These are phyloP conservation scores for Aspergillus sp. DNA, from an alignment of 2,329 filamentous ascomycete genomes.

Conservation along the genomic window DNA sequence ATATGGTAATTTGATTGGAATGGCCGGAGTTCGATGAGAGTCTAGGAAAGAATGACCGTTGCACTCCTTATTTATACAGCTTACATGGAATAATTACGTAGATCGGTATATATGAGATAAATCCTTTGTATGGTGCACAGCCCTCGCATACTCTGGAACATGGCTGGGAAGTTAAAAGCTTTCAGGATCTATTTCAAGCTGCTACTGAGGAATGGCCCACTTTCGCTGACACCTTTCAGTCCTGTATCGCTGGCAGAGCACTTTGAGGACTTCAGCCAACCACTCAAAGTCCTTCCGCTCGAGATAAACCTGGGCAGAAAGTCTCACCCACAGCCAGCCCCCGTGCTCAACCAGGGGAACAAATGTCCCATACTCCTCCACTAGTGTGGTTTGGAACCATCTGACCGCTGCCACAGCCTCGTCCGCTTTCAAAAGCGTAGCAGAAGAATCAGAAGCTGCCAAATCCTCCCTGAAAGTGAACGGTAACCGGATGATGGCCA, in stretches of 20 bases:
- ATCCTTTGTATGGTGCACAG: too few species aligned
- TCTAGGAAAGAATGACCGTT: too few species aligned
- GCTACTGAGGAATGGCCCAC: too few species aligned
- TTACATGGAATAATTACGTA: too few species aligned
- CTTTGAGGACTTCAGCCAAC: constrained; percentile 61
- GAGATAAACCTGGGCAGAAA: constrained; percentile 85
- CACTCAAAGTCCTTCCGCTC: constrained; percentile 76
- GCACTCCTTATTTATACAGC: too few species aligned
- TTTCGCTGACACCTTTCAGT: too few species aligned
- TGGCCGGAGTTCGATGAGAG: constrained; percentile 16
- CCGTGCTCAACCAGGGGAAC: constrained; percentile 64
- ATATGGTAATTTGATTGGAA: constrained; percentile 45
- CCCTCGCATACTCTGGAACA: too few species aligned
- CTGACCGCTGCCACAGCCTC: constrained; percentile 43
- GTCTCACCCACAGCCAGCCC: constrained; percentile 66
- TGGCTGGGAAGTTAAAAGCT: too few species aligned
- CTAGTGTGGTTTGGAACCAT: constrained; percentile 61
- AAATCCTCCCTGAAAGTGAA: constrained; percentile 1
- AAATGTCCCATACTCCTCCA: constrained; percentile 68
- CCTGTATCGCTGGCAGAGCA: constrained; percentile 45
- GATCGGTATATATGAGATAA: too few species aligned
- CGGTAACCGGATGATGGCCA: constrained; percentile 75
- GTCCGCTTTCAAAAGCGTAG: constrained; percentile 43
- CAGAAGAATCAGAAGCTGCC: too few species aligned
- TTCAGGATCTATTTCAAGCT: too few species aligned